A percentile compares a stretch with the other conserved stretches of the same genome.
phyloP scores from a whole-genome alignment of 1,284 basidiomycete genomes.

The Naganishia sp. region DNA sequence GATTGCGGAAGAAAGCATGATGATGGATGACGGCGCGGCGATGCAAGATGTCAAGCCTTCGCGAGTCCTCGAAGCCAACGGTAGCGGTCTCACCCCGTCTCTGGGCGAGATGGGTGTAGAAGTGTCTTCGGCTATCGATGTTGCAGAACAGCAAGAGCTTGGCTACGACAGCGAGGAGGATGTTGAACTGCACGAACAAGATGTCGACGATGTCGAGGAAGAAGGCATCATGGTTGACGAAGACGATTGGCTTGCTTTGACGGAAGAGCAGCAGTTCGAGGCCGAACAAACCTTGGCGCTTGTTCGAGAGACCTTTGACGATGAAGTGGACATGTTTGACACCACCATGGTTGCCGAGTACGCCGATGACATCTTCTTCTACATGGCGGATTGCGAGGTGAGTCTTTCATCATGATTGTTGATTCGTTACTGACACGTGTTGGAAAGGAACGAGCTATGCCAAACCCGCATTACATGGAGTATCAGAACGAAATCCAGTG shows the following conservation, averaged over 20 bases:
- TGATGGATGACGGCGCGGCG: constrained; percentile 32
- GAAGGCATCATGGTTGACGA: constrained; percentile 58
- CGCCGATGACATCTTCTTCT: constrained; percentile 92
- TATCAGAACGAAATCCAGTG: constrained; percentile 93
- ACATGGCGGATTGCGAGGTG: constrained; percentile 85
- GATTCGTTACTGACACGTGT: neutral
- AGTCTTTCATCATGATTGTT: constrained; percentile 31
- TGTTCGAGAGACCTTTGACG: constrained; percentile 58
- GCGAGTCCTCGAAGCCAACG: constrained; percentile 13
- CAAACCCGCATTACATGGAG: constrained; percentile 90
- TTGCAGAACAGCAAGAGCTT: constrained; percentile 45
- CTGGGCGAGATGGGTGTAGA: constrained; percentile 32
- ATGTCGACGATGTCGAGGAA: constrained; percentile 40
- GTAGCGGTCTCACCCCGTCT: constrained; percentile 33
- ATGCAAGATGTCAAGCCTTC: constrained; percentile 43
- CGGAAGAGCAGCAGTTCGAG: constrained; percentile 45
- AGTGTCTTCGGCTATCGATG: constrained; percentile 38
- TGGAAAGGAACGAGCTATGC: constrained; percentile 78
- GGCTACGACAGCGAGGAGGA: constrained; percentile 35
- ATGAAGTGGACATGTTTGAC: constrained; percentile 82
- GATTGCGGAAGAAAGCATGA: constrained; percentile 41
- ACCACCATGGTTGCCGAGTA: constrained; percentile 99
- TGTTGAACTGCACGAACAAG: constrained; percentile 32
- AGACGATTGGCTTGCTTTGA: constrained; percentile 68
- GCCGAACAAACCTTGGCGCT: constrained; percentile 46